Conservation (phyloP, 2,329 filamentous ascomycete species). For the Lojkania enalia region DNA sequence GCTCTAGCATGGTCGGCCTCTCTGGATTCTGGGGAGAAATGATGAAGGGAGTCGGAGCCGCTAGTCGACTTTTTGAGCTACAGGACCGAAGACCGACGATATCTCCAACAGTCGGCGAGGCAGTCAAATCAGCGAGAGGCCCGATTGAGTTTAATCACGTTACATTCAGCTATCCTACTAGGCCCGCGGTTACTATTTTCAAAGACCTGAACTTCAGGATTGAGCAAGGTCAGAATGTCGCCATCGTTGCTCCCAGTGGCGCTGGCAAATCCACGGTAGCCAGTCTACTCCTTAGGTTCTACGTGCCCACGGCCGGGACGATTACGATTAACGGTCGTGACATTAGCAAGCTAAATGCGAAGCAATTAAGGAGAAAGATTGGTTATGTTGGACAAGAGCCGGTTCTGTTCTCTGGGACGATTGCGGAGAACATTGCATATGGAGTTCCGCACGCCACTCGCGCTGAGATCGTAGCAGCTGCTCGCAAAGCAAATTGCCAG, state of each 20-base stretch:
- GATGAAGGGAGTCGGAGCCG: conserved; percentile 98
- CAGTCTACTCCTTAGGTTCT: conserved; percentile 88
- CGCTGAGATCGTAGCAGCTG: conserved; percentile 81
- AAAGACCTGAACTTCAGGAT: conserved; percentile 87
- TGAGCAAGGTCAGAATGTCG: conserved; percentile 89
- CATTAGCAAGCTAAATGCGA: conserved; percentile 84
- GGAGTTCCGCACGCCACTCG: conserved; percentile 78
- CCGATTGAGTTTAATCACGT: conserved; percentile 87
- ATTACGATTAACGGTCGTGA: conserved; percentile 86
- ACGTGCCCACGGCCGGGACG: conserved; percentile 74
- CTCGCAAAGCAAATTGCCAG: conserved; percentile 89
- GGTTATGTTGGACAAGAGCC: conserved; percentile 96
- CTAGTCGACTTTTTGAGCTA: conserved; percentile 92
- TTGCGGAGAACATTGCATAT: conserved; percentile 90
- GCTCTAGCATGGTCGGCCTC: conserved; percentile 87
- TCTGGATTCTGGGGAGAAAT: conserved; percentile 97
- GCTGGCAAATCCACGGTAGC: conserved; percentile 96
- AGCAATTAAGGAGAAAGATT: conserved; percentile 87
- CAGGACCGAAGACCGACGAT: conserved; percentile 88
- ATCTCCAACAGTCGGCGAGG: conserved; percentile 78
- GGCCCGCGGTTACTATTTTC: conserved; percentile 91
- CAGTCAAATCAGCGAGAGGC: conserved; percentile 81
- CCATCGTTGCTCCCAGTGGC: conserved; percentile 93
- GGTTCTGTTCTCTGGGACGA: conserved; percentile 83
- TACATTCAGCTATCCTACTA: conserved; percentile 87